Conservation (phyloP, 1,284 basidiomycete genomes). For the Naganishia cerealis region DNA sequence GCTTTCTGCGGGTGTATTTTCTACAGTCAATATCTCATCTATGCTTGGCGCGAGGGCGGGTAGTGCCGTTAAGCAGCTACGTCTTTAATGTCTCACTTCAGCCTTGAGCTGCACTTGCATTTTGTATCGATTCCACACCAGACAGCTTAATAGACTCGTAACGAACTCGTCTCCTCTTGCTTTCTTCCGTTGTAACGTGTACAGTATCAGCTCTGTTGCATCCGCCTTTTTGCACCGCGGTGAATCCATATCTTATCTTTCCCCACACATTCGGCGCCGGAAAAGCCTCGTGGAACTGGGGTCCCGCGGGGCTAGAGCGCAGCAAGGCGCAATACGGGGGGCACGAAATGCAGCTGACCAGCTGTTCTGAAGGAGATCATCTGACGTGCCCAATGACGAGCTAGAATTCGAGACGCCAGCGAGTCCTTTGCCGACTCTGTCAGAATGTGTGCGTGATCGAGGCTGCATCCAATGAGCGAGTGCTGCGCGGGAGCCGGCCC, state of each 20-base stretch:
- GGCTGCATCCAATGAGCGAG: constrained; percentile 1
- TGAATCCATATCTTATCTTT: constrained; percentile 19
- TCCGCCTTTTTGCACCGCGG: neutral
- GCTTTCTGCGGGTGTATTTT: neutral
- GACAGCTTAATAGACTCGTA: too few relatives aligned
- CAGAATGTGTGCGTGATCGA: neutral
- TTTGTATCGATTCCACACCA: too few relatives aligned
- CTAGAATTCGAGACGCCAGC: neutral
- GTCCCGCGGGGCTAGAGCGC: constrained; percentile 14
- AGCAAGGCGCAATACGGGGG: neutral
- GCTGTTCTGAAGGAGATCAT: constrained; percentile 1
- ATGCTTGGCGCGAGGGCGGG: neutral
- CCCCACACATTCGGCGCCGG: constrained; percentile 7
- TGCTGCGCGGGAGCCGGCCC: neutral
- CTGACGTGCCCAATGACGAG: constrained; percentile 11
- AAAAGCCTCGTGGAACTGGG: neutral
- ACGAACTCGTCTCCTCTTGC: too few relatives aligned
- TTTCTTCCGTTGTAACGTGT: neutral
- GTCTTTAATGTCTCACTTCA: too few relatives aligned
- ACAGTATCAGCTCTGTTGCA: neutral
- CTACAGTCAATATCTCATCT: neutral
- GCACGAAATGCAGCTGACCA: neutral
- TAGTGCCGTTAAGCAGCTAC: too few relatives aligned
- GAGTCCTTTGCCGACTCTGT: neutral
- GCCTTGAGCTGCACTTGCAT: too few relatives aligned